A percentile compares a stretch with the other conserved stretches of the same genome.
These are phyloP conservation scores for Fusarium chlamydosporum DNA, from an alignment of 2,329 filamentous ascomycete genomes.

Conservation along the genomic window DNA sequence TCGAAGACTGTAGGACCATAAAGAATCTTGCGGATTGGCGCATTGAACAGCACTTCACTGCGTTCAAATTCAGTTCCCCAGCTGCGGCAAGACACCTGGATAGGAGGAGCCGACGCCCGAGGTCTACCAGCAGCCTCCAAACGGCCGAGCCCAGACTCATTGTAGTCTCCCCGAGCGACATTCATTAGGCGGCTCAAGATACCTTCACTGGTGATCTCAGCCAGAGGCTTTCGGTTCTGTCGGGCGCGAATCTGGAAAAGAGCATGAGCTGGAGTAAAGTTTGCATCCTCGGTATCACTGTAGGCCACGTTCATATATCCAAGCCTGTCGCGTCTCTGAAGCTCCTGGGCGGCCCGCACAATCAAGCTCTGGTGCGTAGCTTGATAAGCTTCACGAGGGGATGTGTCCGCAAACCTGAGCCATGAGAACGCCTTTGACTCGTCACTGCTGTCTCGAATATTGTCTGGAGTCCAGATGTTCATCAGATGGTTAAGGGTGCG, in stretches of 20 bases:
- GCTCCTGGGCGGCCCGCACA: constrained; percentile 76
- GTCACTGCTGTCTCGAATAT: constrained; percentile 75
- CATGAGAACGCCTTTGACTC: constrained; percentile 83
- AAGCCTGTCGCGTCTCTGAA: constrained; percentile 70
- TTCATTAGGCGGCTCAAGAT: constrained; percentile 83
- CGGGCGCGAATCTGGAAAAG: constrained; percentile 85
- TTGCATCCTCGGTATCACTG: constrained; percentile 72
- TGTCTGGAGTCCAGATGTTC: constrained; percentile 89
- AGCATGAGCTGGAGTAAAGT: constrained; percentile 79
- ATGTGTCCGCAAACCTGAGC: constrained; percentile 87
- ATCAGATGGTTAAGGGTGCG: constrained; percentile 84
- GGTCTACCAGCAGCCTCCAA: constrained; percentile 87
- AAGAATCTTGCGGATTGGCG: constrained; percentile 78
- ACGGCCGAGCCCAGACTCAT: constrained; percentile 78
- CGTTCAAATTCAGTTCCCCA: constrained; percentile 75
- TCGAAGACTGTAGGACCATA: constrained; percentile 75
- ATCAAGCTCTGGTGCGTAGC: constrained; percentile 80
- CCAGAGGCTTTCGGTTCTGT: constrained; percentile 74
- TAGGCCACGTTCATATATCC: constrained; percentile 78
- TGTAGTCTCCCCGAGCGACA: constrained; percentile 76
- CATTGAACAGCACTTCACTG: constrained; percentile 83
- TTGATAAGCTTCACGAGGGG: constrained; percentile 78
- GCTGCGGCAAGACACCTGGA: constrained; percentile 82
- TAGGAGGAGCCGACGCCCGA: constrained; percentile 85
- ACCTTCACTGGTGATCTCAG: constrained; percentile 79